Evolutionary conservation across 768 basidiomycete genomes (phyloP), one percentile per base, ranked within the genome.

Genomic region (Suillus paluster): DNA sequence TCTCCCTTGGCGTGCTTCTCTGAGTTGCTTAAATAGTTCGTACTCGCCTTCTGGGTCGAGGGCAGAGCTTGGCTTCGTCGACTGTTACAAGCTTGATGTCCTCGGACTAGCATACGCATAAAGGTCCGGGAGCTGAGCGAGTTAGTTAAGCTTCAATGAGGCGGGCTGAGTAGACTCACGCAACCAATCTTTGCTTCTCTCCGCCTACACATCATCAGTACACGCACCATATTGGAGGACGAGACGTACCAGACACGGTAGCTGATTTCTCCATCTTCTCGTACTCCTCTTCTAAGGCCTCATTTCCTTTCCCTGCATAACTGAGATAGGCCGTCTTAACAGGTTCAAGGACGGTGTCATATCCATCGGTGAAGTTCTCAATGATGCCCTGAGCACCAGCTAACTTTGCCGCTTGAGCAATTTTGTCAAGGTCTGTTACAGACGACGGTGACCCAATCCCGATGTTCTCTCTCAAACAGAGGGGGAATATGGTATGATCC

Each of bases 381-480:
- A 84, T 71, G 14, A 84, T 67, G 15, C 76, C 72, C n/a, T 72
- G 67, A 2, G 82, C 78, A 8, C 81, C 80, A 0, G 80, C 81
- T 38, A 79, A 68, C 19, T 65, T 62, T 34, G 73, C 64, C 1
- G 70, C 66, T 58, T 74, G 65, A 14, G 30, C 38, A 0, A 74
- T 49, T 36, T 59, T 70, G 25, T 41, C 56, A 9, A 64, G 25
- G 44, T 72, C 55, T 33, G 65, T 56, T 42, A 59, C 66, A 3
- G 55, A 57, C 12, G 65, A 70, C 1, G 64, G 64, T 1, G 69
- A 58, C 25, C 79, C 79, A 11, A 83, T 62, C 33, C 70, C 75
- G 27, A 82, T 74, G 58, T 81, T 83, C 58, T 82, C 82, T 48
- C 66, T 60, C 19, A 82, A 55, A 1, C 78, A 75, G 5, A 81